Evolutionary conservation across 2,329 filamentous ascomycete genomes (phyloP), one percentile per base, ranked within the genome.

Genomic region (Pseudogymnoascus sp.): DNA sequence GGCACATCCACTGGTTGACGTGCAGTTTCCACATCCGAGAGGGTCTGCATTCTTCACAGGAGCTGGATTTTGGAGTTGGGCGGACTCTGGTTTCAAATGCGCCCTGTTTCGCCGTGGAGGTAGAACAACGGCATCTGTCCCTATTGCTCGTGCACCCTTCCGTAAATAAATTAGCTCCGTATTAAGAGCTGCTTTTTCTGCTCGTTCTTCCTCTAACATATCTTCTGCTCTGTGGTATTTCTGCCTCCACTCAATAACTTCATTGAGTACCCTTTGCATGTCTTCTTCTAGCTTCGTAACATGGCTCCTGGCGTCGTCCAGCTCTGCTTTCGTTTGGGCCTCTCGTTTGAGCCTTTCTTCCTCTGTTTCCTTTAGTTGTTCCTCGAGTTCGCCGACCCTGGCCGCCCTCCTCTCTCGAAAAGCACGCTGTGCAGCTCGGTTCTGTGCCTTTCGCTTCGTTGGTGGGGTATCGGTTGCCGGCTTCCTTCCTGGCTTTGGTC

Each of bases 391-490:
- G 39, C 88, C 87, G 5, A 97, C 90, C 39, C 90, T 88, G 25
- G 90, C 90, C 1, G 90, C 90, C 65, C 93, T 85, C 63, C 93
- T 82, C 75, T 96, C 92, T 35, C 93, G 84, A 75, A 97, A 97
- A 1, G 89, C 90, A 63, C 93, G 82, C 77, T 97, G 93, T 2
- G 93, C 93, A 55, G 90, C 89, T 64, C 94, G 84, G 74, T 97
- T 97, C 77, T 97, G 94, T 1, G 90, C 89, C 79, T 97, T 95
- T 67, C 94, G 86, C 78, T 96, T 96, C 45, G 92, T 96, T 1
- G 90, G 89, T 12, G 92, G 92, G 60, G 92, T 95, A 72, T 97
- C 92, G 36, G 90, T 95, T 55, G 91, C 90, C 2, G 93, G 92
- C 80, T 97, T 97, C 68, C 93, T 86, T 58, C 93, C 93, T 21